Evolutionary conservation across 2,329 filamentous ascomycete genomes (phyloP).

Genomic region (Ophiosphaerella narmari): DNA sequence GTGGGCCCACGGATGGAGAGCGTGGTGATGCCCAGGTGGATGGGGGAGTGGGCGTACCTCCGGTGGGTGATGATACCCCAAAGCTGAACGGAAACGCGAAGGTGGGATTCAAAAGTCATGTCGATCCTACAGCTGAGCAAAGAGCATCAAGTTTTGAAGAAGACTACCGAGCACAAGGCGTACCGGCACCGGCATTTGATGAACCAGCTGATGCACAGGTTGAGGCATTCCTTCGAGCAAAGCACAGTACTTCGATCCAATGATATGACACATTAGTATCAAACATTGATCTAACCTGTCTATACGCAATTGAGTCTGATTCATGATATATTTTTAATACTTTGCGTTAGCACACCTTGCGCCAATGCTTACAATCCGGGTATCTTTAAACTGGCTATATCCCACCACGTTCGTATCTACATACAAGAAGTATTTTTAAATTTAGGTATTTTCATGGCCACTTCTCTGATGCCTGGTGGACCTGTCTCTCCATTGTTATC

Average conservation of each 20-base stretch:
- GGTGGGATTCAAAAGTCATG: neutral
- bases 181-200: neutral
- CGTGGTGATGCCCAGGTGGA: too few species aligned
- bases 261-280: neutral
- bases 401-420: neutral
- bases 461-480: slow-evolving; percentile 25
- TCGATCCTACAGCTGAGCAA: neutral
- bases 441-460: neutral
- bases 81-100: neutral
- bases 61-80: neutral
- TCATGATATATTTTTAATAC: neutral
- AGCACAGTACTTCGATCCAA: slow-evolving; percentile 16
- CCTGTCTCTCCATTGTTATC: slow-evolving; percentile 34
- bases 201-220: slow-evolving; percentile 22
- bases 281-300: neutral
- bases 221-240: slow-evolving; percentile 26
- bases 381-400: slow-evolving; percentile 6
- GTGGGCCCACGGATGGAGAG: neutral
- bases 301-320: neutral
- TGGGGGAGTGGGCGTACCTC: too few species aligned
- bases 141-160: neutral
- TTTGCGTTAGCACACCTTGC: neutral
- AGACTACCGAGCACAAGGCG: neutral
- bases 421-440: neutral
- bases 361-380: neutral